phyloP scores from a whole-genome alignment of 495 filamentous ascomycete genomes.

The Letharia columbiana region DNA sequence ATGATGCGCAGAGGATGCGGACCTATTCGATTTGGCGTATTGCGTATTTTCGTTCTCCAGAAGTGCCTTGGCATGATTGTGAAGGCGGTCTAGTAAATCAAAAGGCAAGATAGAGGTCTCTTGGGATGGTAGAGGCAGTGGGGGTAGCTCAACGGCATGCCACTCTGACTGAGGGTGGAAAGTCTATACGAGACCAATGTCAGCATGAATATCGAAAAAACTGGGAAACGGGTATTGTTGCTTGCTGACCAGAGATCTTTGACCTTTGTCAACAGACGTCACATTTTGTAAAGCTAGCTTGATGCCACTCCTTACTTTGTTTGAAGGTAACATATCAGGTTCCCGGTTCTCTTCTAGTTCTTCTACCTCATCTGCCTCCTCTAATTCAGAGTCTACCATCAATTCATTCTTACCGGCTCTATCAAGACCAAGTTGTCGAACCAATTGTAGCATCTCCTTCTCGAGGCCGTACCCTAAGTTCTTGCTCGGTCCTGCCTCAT shows the following conservation, averaged over 20 bases:
- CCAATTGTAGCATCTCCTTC: constrained; percentile 36
- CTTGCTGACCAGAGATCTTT: neutral
- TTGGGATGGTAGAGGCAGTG: constrained; percentile 40
- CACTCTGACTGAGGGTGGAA: constrained; percentile 36
- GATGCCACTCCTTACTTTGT: neutral
- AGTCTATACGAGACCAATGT: neutral
- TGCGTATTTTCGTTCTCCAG: constrained; percentile 64
- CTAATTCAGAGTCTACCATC: constrained; percentile 30
- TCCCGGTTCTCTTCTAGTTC: constrained; percentile 23
- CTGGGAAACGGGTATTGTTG: neutral
- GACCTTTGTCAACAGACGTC: neutral
- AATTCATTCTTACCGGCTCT: constrained; percentile 35
- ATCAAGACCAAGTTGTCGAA: constrained; percentile 39
- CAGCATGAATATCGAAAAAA: neutral
- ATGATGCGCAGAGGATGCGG: constrained; percentile 71
- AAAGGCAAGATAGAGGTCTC: constrained; percentile 43
- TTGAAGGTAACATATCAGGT: constrained; percentile 5
- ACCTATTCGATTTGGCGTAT: constrained; percentile 46
- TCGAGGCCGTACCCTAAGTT: constrained; percentile 28
- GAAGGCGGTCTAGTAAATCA: constrained; percentile 59
- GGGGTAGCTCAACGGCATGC: constrained; percentile 60
- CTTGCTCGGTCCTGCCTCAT: constrained; percentile 27
- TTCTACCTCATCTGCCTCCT: constrained; percentile 28
- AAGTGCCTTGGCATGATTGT: constrained; percentile 63
- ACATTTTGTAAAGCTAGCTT: neutral